Evolutionary conservation across 495 filamentous ascomycete species (phyloP).

Genomic region (Penicillium paxilli): DNA sequence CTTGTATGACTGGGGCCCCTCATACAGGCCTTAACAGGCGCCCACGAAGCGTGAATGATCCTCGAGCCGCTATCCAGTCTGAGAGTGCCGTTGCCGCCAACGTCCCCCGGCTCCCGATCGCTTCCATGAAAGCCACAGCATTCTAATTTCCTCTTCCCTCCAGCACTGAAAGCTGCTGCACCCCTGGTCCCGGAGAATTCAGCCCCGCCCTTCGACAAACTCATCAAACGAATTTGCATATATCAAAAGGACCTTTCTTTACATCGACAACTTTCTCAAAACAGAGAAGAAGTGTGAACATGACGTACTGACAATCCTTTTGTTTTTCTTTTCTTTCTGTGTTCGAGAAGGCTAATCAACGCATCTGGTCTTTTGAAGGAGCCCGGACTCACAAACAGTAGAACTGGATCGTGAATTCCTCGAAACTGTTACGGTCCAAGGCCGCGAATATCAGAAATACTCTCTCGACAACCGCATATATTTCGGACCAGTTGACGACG

Average conservation of each 20-base stretch:
- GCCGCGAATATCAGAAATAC: conserved; percentile 71
- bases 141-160: conserved; percentile 14
- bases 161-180: conserved; percentile 14
- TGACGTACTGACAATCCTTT: conserved; percentile 33
- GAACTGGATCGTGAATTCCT: conserved; percentile 61
- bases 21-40: conserved; percentile 28
- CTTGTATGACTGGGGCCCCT: conserved; percentile 28
- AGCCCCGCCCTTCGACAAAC: conserved; percentile 20
- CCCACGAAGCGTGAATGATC: conserved; percentile 27
- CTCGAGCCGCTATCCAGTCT: conserved; percentile 27
- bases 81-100: conserved; percentile 22
- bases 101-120: conserved; percentile 20
- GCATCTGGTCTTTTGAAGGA: conserved; percentile 31
- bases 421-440: conserved; percentile 63
- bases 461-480: conserved; percentile 72
- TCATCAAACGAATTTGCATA: conserved; percentile 10
- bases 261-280: conserved; percentile 8
- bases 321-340: neutral
- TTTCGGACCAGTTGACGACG: conserved; percentile 84
- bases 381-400: conserved; percentile 49
- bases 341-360: conserved; percentile 18
- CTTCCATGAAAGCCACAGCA: conserved; percentile 19
- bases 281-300: conserved; percentile 17
- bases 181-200: conserved; percentile 16
- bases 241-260: conserved; percentile 12